phyloP scores from a whole-genome alignment of 2,329 filamentous ascomycete genomes.

The Aspergillus sp. region DNA sequence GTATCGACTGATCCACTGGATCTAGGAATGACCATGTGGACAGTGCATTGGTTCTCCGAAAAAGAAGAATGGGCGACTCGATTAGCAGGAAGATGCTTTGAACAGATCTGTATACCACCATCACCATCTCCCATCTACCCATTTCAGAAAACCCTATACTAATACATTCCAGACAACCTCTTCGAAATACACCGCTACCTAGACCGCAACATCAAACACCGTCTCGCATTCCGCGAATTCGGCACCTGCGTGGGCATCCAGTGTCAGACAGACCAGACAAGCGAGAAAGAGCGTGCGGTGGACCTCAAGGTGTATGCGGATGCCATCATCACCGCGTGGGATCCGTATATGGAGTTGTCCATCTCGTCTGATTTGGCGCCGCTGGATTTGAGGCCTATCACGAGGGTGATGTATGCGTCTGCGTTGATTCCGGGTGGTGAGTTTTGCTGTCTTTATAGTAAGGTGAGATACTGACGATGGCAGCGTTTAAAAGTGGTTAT shows the following conservation, averaged over 20 bases:
- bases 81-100: slow-evolving; percentile 32
- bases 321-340: slow-evolving; percentile 33
- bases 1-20: slow-evolving; percentile 51
- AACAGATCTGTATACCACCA: slow-evolving; percentile 28
- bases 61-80: slow-evolving; percentile 46
- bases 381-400: slow-evolving; percentile 50
- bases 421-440: slow-evolving; percentile 53
- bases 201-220: slow-evolving; percentile 25
- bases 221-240: slow-evolving; percentile 53
- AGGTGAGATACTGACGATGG: background rate
- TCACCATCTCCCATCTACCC: background rate
- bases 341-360: slow-evolving; percentile 34
- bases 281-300: slow-evolving; percentile 28
- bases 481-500: slow-evolving; percentile 32
- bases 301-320: slow-evolving; percentile 29
- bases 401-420: slow-evolving; percentile 54
- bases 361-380: slow-evolving; percentile 27
- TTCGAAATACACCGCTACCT: slow-evolving; percentile 33
- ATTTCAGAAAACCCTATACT: background rate
- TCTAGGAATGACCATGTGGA: slow-evolving; percentile 58
- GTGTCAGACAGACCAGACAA: slow-evolving; percentile 31
- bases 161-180: slow-evolving; percentile 23
- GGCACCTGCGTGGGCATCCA: slow-evolving; percentile 48
- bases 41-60: slow-evolving; percentile 46
- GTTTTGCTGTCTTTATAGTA: slow-evolving; percentile 13